Evolutionary conservation across 2,329 filamentous ascomycete genomes (phyloP), one percentile per base, ranked within the genome.

Genomic region (Lanzia echinophila): DNA sequence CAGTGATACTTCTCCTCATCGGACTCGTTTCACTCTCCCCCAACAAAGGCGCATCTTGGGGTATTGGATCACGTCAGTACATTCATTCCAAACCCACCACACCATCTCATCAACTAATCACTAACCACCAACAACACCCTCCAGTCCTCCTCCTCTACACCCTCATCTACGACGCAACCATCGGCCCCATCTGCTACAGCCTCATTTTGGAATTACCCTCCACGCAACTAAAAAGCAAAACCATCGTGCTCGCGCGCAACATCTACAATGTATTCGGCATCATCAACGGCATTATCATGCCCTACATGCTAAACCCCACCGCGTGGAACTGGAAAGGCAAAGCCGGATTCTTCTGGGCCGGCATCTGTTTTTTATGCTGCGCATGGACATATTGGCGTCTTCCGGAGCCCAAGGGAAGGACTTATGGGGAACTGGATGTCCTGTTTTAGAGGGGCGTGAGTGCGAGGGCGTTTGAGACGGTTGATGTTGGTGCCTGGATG

Each of bases 281-380:
- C 61, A 72, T 95, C 63, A 88, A 84, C 65, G 84, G 82, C 50
- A 84, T 95, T 5, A 71, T 95, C 41, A 92, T 88, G 0, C 90
- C 90, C 0, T 94, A 94, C 71, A 95, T 95, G 90, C 77, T 95
- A 44, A 95, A 95, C 71, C 89, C 90, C 0, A 78, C 76, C 8
- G 87, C 83, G 0, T 95, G 90, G 90, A 75, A 94, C 70, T 95
- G 90, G 90, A 77, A 82, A 58, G 92, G 91, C 71, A 91, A 79
- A 64, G 80, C 88, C 1, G 89, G 89, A 28, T 94, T 95, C 72
- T 94, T 95, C 75, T 95, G 89, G 89, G 78, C 78, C 74, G 88
- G 80, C 0, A 82, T 87, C 53, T 91, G 87, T 73, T 88, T 90
- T 72, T 71, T 83, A 53, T 94, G 88, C 72, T 82, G 91, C 64